Conservation (phyloP, 306 rosid species). For the Castanea sativa region DNA sequence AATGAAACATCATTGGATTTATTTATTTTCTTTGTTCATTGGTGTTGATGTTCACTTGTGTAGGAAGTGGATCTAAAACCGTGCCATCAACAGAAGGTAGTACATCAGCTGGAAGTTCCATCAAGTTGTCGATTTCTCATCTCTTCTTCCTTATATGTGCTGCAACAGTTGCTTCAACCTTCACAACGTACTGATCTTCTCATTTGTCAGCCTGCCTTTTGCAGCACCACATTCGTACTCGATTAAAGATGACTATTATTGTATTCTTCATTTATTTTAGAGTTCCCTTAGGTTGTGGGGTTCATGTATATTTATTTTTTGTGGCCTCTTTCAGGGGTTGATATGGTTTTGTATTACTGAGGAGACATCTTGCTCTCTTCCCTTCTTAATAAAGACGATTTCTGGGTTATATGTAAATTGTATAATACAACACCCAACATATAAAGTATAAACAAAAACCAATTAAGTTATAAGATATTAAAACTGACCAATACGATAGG, state of each 20-base stretch:
- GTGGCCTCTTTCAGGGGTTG: constrained; percentile 15
- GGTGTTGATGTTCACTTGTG: constrained; percentile 16
- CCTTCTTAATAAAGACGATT: constrained; percentile 26
- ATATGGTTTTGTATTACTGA: constrained; percentile 22
- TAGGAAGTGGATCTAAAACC: constrained; percentile 58
- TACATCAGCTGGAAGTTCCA: constrained; percentile 53
- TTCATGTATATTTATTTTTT: constrained; percentile 16
- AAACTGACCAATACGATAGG: neutral
- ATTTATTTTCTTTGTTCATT: neutral
- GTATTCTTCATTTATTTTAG: neutral
- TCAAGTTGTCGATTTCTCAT: constrained; percentile 44
- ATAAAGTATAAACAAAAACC: no score
- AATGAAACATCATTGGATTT: neutral
- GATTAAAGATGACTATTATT: neutral
- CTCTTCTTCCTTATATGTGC: constrained; percentile 43
- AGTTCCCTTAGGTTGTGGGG: constrained; percentile 19
- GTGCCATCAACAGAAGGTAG: constrained; percentile 48
- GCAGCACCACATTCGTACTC: neutral
- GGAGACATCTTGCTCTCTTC: constrained; percentile 11
- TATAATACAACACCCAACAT: neutral
- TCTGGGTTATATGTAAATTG: neutral
- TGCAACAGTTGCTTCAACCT: constrained; percentile 40
- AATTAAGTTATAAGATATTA: neutral
- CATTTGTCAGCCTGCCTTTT: neutral
- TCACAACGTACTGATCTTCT: constrained; percentile 32